Percentiles rank a stretch among this genome's conserved stretches.
phyloP scores from a whole-genome alignment of 2,329 filamentous ascomycete species.

The Aspergillus proliferans region DNA sequence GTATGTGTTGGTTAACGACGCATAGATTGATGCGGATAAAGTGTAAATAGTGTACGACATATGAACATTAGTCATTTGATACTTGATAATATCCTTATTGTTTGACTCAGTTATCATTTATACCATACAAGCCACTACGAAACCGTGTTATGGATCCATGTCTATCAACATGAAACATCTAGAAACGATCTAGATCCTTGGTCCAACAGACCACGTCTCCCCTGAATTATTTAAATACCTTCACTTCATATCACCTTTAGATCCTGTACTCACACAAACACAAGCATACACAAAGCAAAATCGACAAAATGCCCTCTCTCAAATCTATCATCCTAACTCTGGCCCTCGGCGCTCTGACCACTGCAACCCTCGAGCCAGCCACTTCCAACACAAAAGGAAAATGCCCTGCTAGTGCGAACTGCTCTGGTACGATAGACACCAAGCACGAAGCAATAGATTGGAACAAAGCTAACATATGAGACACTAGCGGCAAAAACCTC shows the following conservation, averaged over 20 bases:
- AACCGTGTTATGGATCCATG: too few species aligned
- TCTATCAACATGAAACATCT: too few species aligned
- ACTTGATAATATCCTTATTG: too few species aligned
- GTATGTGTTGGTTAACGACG: constrained; percentile 40
- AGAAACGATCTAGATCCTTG: too few species aligned
- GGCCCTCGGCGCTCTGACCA: constrained; percentile 11
- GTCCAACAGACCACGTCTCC: too few species aligned
- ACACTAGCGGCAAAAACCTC: constrained; percentile 26
- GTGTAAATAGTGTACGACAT: background rate
- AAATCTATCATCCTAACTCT: constrained; percentile 7
- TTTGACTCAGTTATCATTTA: too few species aligned
- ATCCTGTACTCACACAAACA: too few species aligned
- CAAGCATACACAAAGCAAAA: too few species aligned
- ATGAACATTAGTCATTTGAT: background rate
- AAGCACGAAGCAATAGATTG: background rate
- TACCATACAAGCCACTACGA: too few species aligned
- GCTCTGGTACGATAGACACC: constrained; percentile 16
- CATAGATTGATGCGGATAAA: constrained; percentile 4
- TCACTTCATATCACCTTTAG: too few species aligned
- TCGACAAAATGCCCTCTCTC: constrained; percentile 8
- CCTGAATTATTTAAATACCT: too few species aligned
- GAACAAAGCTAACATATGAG: background rate
- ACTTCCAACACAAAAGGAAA: constrained; percentile 33
- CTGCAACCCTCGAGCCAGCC: constrained; percentile 27
- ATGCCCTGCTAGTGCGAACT: constrained; percentile 22